Evolutionary conservation across 2,329 filamentous ascomycete genomes (phyloP).

Genomic region (Coleophoma eucalyptorum): DNA sequence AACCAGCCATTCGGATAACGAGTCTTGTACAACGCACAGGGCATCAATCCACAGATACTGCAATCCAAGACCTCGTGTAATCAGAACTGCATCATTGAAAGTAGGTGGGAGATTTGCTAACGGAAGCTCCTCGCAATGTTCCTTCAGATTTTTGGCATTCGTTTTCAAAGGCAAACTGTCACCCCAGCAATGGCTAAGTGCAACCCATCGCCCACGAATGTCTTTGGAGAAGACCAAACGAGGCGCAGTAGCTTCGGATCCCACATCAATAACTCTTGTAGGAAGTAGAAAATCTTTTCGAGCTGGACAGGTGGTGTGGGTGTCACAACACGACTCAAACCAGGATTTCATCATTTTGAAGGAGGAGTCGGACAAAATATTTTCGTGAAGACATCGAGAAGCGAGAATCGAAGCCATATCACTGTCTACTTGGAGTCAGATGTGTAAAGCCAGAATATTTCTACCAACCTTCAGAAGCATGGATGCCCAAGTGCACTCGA

Average conservation of each 20-base stretch:
- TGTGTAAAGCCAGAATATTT: no score
- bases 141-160: neutral
- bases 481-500: no score
- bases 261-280: neutral
- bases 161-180: neutral
- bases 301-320: no score
- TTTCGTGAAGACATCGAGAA: no score
- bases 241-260: neutral
- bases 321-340: no score
- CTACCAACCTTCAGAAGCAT: no score
- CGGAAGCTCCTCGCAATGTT: neutral
- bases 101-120: constrained; percentile 9
- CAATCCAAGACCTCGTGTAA: constrained; percentile 1
- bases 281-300: no score
- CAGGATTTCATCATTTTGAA: no score
- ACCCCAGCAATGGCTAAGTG: constrained; percentile 2
- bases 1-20: constrained; percentile 7
- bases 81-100: constrained; percentile 6
- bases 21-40: constrained; percentile 9
- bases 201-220: constrained; percentile 34
- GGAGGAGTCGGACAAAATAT: no score
- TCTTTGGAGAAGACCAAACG: neutral
- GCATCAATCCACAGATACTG: constrained; percentile 9
- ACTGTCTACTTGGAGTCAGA: no score
- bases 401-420: no score